These are phyloP conservation scores for Cruciata laevipes DNA, from an alignment of 257 asterid species.

Conservation along the genomic window DNA sequence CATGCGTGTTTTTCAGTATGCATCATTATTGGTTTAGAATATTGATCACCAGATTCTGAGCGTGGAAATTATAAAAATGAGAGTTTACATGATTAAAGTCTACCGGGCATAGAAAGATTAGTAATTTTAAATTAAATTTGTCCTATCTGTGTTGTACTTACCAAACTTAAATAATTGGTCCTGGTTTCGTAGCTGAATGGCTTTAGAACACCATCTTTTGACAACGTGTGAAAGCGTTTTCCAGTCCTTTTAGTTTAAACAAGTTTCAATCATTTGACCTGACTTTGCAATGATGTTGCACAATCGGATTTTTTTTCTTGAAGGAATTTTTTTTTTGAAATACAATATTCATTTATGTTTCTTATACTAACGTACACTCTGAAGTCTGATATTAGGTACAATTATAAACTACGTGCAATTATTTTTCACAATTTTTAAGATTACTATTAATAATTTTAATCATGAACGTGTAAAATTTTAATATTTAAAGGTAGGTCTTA, in stretches of 20 bases:
- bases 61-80: neutral
- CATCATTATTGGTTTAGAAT: neutral
- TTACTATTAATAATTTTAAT: too few species aligned
- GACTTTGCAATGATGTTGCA: too few species aligned
- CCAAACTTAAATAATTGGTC: neutral
- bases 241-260: neutral
- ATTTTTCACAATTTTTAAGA: too few species aligned
- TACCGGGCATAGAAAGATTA: neutral
- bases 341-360: too few species aligned
- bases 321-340: too few species aligned
- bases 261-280: neutral
- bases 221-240: neutral
- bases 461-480: too few species aligned
- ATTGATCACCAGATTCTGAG: neutral
- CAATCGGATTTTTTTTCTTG: too few species aligned
- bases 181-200: neutral
- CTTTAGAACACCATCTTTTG: neutral
- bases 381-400: too few species aligned
- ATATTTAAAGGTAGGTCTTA: too few species aligned
- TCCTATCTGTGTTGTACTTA: too few species aligned
- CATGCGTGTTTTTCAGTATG: neutral
- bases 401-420: too few species aligned
- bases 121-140: neutral
- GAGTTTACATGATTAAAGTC: neutral
- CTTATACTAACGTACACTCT: too few species aligned